Base-by-base conservation (phyloP, 345 rosid genomes). In the Gossypium anomalum region DNA sequence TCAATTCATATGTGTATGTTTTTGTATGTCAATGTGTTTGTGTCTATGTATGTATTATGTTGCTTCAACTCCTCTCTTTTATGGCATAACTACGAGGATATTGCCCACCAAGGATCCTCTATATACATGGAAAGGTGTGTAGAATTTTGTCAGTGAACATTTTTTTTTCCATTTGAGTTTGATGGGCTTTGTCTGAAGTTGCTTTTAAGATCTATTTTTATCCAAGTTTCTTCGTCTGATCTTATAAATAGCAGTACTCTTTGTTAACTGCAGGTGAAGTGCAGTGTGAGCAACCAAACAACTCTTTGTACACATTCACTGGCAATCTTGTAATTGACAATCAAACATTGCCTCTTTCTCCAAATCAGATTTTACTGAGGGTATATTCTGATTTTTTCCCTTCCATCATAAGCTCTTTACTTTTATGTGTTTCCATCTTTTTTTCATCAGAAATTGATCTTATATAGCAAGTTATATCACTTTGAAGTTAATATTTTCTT, bases 261-360 rank as follows among this genome's bases (percentile, higher is more conserved):
- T 74, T 78, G 65, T 82, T 68, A 73, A 69, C 77, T 86, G 81
- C 87, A 96, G 99, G 97, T 82, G 97, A 93, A 89, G 86, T 96
- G 84, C 98, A 93, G 84, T 96, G 98, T 78, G 99, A 96, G 88
- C 97, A 96, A 76, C 99, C 99, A 2, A 96, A 96, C 79, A 96
- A 93, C 84, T 96, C 99, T 19, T 83, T 96, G 82, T 96, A 96
- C 86, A 96, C 98, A 70, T 96, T 92, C 86, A 93, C 97, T 13
- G 99, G 99, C 77, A 96, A 96, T 86, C 98, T 96, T 79, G 74
- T 96, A 38, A 78, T 90, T 62, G 89, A 92, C 79, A 89, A 93
- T 76, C 98, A 96, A 85, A 92, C 94, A 3, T 80, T 93, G 69
- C 97, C 99, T 70, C 92, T 96, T 86, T 82, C 90, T 79, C 99